Percentiles rank a stretch among this genome's conserved stretches.
Conservation (phyloP, 2,329 filamentous ascomycete genomes). For the Colletotrichum tropicicola region DNA sequence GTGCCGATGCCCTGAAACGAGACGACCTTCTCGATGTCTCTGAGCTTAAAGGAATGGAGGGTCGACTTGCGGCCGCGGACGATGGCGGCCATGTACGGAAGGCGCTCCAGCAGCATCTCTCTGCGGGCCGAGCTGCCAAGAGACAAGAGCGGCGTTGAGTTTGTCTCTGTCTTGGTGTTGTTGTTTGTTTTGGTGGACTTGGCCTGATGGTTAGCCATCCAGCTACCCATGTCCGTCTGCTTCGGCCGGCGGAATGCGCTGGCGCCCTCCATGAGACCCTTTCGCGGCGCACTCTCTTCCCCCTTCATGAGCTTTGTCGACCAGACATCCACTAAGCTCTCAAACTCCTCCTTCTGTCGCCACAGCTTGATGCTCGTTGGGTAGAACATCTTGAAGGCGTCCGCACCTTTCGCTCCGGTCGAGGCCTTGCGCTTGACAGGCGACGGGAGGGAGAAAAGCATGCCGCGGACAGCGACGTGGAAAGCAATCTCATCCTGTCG, state of each 20-base stretch:
- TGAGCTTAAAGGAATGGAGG: constrained; percentile 48
- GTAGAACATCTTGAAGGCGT: constrained; percentile 91
- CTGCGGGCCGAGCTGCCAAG: constrained; percentile 73
- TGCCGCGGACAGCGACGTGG: constrained; percentile 85
- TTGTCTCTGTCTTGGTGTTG: constrained; percentile 10
- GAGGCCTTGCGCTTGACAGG: constrained; percentile 79
- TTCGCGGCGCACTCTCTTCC: constrained; percentile 49
- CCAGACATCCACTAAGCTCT: constrained; percentile 76
- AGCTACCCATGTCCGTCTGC: constrained; percentile 36
- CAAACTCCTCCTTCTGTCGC: constrained; percentile 84
- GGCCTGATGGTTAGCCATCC: constrained; percentile 32
- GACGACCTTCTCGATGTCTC: constrained; percentile 74
- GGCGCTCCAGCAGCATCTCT: constrained; percentile 83
- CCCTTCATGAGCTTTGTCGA: constrained; percentile 68
- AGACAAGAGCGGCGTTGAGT: constrained; percentile 56
- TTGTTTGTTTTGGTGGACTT: neutral
- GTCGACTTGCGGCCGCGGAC: constrained; percentile 50
- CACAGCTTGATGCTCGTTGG: constrained; percentile 86
- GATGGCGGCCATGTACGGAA: constrained; percentile 86
- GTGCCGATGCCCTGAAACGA: constrained; percentile 68
- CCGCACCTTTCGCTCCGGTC: constrained; percentile 55
- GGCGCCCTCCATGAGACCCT: constrained; percentile 54
- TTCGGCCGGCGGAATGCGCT: constrained; percentile 58
- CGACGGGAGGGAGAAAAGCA: constrained; percentile 84
- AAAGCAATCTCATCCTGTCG: constrained; percentile 96